phyloP scores from a whole-genome alignment of 2,329 filamentous ascomycete species.

The Cladosporium oxysporum region DNA sequence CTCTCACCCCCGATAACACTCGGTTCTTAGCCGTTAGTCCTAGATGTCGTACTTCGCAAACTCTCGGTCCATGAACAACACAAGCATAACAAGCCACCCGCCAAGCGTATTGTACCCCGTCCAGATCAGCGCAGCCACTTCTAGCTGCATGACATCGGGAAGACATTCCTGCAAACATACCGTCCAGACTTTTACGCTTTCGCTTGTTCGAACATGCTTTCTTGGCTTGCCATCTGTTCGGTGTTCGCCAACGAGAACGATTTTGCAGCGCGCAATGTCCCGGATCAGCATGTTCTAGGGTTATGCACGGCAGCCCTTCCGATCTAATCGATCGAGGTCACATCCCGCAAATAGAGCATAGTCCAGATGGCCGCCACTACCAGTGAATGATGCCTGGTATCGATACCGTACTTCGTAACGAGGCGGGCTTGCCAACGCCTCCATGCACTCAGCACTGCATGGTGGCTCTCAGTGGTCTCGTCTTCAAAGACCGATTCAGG shows the following conservation, averaged over 20 bases:
- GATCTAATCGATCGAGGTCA: constrained; percentile 10
- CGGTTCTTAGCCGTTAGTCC: neutral
- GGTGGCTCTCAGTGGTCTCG: neutral
- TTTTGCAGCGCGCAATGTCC: neutral
- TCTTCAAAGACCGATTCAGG: neutral
- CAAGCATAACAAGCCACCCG: constrained; percentile 6
- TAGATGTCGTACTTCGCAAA: neutral
- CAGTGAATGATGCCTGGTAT: neutral
- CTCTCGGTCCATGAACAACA: neutral
- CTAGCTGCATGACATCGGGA: constrained; percentile 5
- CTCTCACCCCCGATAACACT: neutral
- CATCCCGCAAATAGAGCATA: neutral
- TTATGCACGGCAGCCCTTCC: neutral
- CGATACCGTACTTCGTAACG: neutral
- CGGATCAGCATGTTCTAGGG: neutral
- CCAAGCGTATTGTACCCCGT: neutral
- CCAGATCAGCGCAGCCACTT: neutral
- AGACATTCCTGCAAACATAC: neutral
- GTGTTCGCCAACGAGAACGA: neutral
- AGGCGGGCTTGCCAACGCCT: constrained; percentile 2
- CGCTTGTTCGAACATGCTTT: constrained; percentile 4
- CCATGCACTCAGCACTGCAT: constrained; percentile 12
- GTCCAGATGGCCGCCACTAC: constrained; percentile 13
- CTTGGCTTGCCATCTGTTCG: neutral
- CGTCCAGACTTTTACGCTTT: neutral